Conservation (phyloP, 805 yeast genomes). For the Schwanniomyces yamadae region DNA sequence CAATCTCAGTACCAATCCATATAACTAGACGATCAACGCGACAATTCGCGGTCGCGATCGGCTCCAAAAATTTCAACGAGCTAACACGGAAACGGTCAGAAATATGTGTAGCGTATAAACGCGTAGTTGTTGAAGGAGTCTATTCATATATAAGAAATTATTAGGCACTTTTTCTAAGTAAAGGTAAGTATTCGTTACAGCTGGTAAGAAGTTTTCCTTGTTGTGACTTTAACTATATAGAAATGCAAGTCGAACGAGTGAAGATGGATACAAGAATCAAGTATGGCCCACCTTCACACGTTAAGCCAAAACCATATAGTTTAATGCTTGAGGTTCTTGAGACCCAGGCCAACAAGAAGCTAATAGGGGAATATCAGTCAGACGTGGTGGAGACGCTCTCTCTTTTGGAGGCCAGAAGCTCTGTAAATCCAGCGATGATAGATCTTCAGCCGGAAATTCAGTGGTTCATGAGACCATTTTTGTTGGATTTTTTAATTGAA, state of each 20-base stretch:
- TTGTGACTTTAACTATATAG: slow-evolving; percentile 1
- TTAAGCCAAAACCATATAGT: slow-evolving; percentile 37
- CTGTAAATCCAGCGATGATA: slow-evolving; percentile 52
- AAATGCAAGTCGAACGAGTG: slow-evolving; percentile 4
- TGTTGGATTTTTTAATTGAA: slow-evolving; percentile 44
- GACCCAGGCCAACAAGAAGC: slow-evolving; percentile 41
- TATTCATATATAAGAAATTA: slow-evolving; percentile 1
- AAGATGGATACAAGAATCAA: slow-evolving; percentile 2
- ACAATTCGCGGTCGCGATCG: neutral
- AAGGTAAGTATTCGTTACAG: neutral
- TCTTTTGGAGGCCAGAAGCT: slow-evolving; percentile 36
- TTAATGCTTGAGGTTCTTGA: slow-evolving; percentile 48
- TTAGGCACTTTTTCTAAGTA: neutral
- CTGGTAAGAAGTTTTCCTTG: slow-evolving; percentile 1
- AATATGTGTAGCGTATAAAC: neutral
- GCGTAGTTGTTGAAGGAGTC: slow-evolving; percentile 1
- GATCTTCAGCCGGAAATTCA: slow-evolving; percentile 48
- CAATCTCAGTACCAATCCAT: too few species aligned
- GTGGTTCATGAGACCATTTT: slow-evolving; percentile 48
- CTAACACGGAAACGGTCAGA: slow-evolving; percentile 1
- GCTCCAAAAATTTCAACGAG: neutral
- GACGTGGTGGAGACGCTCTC: slow-evolving; percentile 41
- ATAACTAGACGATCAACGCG: too few species aligned
- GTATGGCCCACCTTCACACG: slow-evolving; percentile 28
- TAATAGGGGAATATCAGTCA: slow-evolving; percentile 42